Evolutionary conservation across 2,329 filamentous ascomycete species (phyloP).

Genomic region (Fusarium sp.): DNA sequence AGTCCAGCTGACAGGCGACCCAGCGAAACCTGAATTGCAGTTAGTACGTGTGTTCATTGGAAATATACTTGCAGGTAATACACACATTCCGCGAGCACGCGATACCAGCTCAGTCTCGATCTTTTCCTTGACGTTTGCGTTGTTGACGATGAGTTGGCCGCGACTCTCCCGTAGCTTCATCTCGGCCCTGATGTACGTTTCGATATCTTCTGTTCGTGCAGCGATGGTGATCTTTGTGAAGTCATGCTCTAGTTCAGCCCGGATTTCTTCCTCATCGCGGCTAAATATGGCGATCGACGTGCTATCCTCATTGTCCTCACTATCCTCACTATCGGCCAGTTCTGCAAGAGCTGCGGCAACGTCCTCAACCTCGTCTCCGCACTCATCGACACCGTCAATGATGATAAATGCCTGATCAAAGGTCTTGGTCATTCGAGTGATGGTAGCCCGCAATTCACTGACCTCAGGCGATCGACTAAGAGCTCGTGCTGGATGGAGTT

Average conservation of each 20-base stretch:
- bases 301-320: no score
- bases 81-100: conserved; percentile 27
- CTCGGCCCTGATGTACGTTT: conserved; percentile 17
- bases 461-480: background rate
- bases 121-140: background rate
- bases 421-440: background rate
- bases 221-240: conserved; percentile 13
- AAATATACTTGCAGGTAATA: no score
- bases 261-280: conserved; percentile 18
- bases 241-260: rapidly evolving
- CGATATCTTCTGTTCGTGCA: conserved; percentile 16
- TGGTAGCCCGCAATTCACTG: background rate
- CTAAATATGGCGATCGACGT: conserved; percentile 17
- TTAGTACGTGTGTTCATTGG: background rate
- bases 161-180: conserved; percentile 1
- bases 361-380: background rate
- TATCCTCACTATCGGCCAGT: background rate
- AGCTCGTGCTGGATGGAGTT: conserved; percentile 5
- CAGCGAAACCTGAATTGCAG: conserved; percentile 28
- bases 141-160: background rate
- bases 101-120: conserved; percentile 6
- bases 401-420: background rate
- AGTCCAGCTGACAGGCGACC: conserved; percentile 37
- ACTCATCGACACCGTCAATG: conserved; percentile 5
- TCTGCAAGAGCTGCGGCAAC: background rate